Conservation (phyloP, 2,329 filamentous ascomycete genomes). For the Ophiocordyceps camponoti-saundersi region DNA sequence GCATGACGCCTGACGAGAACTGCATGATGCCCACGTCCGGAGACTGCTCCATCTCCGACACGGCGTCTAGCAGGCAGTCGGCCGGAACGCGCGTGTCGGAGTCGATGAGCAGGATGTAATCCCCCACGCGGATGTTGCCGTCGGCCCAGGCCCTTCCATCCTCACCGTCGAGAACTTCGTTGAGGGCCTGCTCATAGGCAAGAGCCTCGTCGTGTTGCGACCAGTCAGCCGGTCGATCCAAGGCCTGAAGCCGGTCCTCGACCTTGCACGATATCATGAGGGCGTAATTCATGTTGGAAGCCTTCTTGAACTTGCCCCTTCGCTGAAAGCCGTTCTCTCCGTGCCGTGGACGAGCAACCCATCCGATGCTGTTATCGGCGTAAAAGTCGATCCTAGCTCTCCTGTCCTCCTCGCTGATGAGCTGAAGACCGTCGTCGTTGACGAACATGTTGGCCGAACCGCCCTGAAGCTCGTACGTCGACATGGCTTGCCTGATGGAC, state of each 20-base stretch:
- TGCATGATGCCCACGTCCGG: conserved; percentile 67
- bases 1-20: conserved; percentile 64
- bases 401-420: conserved; percentile 45
- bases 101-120: conserved; percentile 62
- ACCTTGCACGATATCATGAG: conserved; percentile 52
- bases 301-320: conserved; percentile 53
- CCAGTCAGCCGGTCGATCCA: conserved; percentile 45
- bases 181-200: conserved; percentile 48
- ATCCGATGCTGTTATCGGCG: conserved; percentile 51
- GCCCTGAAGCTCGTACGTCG: conserved; percentile 60
- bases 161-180: conserved; percentile 48
- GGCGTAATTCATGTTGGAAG: conserved; percentile 57
- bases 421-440: conserved; percentile 59
- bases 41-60: conserved; percentile 67
- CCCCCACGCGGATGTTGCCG: conserved; percentile 71
- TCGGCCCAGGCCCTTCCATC: conserved; percentile 63
- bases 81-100: conserved; percentile 63
- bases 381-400: conserved; percentile 50
- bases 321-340: conserved; percentile 45
- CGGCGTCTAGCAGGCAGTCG: conserved; percentile 64
- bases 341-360: conserved; percentile 49
- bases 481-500: conserved; percentile 63
- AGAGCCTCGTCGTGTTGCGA: conserved; percentile 49
- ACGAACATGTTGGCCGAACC: conserved; percentile 66
- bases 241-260: conserved; percentile 46